These are phyloP conservation scores for Gastrolobium bilobum DNA, from an alignment of 306 rosid species.

Conservation along the genomic window DNA sequence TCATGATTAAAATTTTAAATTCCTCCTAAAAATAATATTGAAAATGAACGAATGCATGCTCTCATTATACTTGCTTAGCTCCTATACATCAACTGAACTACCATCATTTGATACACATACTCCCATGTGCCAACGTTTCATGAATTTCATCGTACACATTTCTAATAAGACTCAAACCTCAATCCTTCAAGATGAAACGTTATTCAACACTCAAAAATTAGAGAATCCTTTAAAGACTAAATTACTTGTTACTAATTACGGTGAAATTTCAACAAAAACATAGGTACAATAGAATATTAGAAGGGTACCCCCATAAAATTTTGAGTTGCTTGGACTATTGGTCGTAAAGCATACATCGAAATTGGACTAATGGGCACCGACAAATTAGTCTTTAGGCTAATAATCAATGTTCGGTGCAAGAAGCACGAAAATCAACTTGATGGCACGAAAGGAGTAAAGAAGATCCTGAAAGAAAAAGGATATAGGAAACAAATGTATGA, in stretches of 20 bases:
- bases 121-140: no score
- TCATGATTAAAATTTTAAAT: no score
- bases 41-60: no score
- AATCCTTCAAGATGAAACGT: not conserved
- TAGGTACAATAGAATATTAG: not conserved
- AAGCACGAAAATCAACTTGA: slow-evolving; percentile 12
- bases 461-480: not conserved
- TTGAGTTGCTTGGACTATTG: slow-evolving; percentile 31
- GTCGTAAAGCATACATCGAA: slow-evolving; percentile 30
- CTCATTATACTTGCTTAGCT: no score
- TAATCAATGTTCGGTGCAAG: slow-evolving; percentile 22
- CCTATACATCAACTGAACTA: no score
- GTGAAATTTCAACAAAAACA: not conserved
- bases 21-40: no score
- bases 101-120: no score
- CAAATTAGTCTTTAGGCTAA: slow-evolving; percentile 10
- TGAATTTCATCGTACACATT: not conserved
- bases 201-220: slow-evolving; percentile 7
- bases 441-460: not conserved
- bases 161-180: not conserved
- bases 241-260: not conserved
- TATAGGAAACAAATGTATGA: not conserved
- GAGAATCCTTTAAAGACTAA: not conserved
- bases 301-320: not conserved
- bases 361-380: slow-evolving; percentile 27